phyloP scores from a whole-genome alignment of 2,329 filamentous ascomycete genomes.

The Colletotrichum orbiculare region DNA sequence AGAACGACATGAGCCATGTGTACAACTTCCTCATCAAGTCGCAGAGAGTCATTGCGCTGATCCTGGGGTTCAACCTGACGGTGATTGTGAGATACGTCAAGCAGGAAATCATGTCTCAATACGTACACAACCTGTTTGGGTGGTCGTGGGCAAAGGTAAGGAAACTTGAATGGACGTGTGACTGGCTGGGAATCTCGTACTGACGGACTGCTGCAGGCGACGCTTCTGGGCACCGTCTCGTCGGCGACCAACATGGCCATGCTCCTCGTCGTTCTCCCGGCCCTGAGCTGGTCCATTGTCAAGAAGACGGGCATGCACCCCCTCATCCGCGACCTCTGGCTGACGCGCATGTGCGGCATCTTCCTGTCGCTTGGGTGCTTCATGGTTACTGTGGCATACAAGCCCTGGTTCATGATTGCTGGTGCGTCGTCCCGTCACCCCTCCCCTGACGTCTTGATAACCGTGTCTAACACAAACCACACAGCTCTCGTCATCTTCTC shows the following conservation, averaged over 20 bases:
- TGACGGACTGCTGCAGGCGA: conserved; percentile 45
- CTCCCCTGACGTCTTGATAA: background rate
- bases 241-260: conserved; percentile 50
- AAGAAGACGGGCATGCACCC: conserved; percentile 45
- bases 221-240: conserved; percentile 53
- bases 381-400: conserved; percentile 50
- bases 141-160: conserved; percentile 58
- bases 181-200: background rate
- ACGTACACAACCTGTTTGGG: conserved; percentile 61
- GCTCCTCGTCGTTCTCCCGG: conserved; percentile 52
- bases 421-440: background rate
- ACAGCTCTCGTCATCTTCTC: conserved; percentile 56
- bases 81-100: conserved; percentile 47
- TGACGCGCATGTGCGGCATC: conserved; percentile 49
- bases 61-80: conserved; percentile 49
- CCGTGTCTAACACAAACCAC: conserved; percentile 1
- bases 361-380: conserved; percentile 48
- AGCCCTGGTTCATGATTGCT: conserved; percentile 47
- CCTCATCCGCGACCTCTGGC: conserved; percentile 53
- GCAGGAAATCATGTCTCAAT: conserved; percentile 57
- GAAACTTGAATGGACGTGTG: background rate
- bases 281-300: conserved; percentile 46
- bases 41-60: conserved; percentile 50
- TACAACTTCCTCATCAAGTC: conserved; percentile 55
- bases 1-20: conserved; percentile 47